Evolutionary conservation across 148 eudicot genomes (phyloP).

Genomic region (Diospyros kaki): DNA sequence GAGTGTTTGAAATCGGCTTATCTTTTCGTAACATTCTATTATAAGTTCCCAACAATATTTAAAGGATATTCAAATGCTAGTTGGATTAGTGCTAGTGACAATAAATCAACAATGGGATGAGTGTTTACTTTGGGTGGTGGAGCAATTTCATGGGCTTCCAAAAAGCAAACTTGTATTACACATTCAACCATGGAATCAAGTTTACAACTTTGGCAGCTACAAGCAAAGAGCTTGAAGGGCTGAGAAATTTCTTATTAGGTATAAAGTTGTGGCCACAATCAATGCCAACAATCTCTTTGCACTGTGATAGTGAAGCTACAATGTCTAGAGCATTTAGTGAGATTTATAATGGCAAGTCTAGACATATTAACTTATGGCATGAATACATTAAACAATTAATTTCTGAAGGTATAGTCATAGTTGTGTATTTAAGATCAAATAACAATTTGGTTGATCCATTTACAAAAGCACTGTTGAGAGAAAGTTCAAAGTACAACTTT

Average conservation of each 20-base stretch:
- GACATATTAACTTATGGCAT: not conserved
- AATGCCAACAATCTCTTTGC: not conserved
- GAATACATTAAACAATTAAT: too few relatives aligned
- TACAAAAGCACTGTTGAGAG: not conserved
- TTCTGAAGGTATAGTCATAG: not conserved
- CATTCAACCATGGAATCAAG: not conserved
- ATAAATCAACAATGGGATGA: not conserved
- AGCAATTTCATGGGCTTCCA: not conserved
- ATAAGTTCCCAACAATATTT: not conserved
- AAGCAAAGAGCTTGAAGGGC: not conserved
- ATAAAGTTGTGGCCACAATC: constrained; percentile 3
- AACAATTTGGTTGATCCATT: not conserved
- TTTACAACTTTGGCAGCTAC: not conserved
- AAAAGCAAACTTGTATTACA: constrained; percentile 3
- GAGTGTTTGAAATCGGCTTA: too few relatives aligned
- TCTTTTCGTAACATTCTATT: too few relatives aligned
- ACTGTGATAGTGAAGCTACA: not conserved
- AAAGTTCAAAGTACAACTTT: not conserved
- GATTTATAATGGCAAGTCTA: not conserved
- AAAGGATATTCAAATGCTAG: not conserved
- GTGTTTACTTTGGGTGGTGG: constrained; percentile 1
- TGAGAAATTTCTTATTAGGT: not conserved
- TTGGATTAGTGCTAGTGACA: constrained; percentile 5
- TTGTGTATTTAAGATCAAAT: not conserved
- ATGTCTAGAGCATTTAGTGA: not conserved